Conservation (phyloP, 106 monocot species). For the Platanthera zijinensis region DNA sequence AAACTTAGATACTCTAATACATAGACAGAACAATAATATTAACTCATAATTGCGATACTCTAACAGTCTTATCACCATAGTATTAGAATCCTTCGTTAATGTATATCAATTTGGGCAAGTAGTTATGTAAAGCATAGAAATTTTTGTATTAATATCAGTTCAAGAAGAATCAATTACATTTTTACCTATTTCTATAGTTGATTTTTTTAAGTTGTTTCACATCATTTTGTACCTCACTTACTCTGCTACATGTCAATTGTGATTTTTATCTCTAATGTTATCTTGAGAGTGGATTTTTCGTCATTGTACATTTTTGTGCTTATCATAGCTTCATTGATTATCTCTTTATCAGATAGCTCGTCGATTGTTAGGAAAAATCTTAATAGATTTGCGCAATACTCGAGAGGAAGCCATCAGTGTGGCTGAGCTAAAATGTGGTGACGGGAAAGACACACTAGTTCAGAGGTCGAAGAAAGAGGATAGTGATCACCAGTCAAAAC, state of each 20-base stretch:
- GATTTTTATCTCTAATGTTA: background rate
- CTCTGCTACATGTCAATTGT: background rate
- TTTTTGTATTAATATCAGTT: background rate
- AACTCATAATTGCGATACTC: too few species aligned
- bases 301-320: background rate
- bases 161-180: background rate
- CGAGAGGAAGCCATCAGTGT: conserved; percentile 91
- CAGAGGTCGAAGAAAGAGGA: conserved; percentile 45
- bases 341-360: conserved; percentile 62
- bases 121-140: background rate
- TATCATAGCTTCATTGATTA: background rate
- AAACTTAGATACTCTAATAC: too few species aligned
- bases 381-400: conserved; percentile 90
- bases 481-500: conserved; percentile 27
- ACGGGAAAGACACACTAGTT: conserved; percentile 21
- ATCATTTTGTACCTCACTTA: background rate
- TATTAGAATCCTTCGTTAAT: background rate
- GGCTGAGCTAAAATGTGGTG: conserved; percentile 59
- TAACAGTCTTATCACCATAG: too few species aligned
- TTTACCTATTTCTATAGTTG: background rate
- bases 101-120: background rate
- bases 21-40: too few species aligned
- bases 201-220: background rate
- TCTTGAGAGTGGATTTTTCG: background rate
- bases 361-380: conserved; percentile 82